A percentile compares a stretch with the other conserved stretches of the same genome.
phyloP scores from a whole-genome alignment of 164 flowering plant genomes.

The Chimonanthus praecox region DNA sequence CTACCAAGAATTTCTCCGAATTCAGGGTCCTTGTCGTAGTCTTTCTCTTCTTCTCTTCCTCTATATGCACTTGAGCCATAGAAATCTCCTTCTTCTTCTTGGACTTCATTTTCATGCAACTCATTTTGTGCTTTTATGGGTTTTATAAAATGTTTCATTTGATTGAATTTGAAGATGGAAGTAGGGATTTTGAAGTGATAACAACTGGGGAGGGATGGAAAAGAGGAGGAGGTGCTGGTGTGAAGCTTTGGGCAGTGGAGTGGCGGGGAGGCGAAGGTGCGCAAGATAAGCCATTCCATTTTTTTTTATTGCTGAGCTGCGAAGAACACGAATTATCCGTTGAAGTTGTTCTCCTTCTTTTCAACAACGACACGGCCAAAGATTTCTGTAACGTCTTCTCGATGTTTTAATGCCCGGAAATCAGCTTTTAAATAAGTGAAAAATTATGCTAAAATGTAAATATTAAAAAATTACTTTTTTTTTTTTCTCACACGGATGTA shows the following conservation, averaged over 20 bases:
- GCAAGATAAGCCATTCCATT: not conserved
- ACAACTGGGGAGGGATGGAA: not conserved
- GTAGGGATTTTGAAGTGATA: not conserved
- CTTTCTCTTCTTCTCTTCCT: constrained; percentile 40
- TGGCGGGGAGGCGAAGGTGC: not conserved
- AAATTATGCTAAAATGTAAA: too few species aligned
- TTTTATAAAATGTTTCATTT: not conserved
- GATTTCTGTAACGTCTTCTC: too few species aligned
- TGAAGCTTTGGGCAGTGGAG: not conserved
- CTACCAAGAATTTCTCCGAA: constrained; percentile 71
- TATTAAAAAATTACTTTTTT: too few species aligned
- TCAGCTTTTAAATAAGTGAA: too few species aligned
- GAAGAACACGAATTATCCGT: too few species aligned
- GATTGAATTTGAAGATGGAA: not conserved
- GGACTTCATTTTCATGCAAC: not conserved
- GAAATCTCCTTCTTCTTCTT: not conserved
- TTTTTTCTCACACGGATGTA: too few species aligned
- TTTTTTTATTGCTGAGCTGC: too few species aligned
- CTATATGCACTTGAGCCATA: not conserved
- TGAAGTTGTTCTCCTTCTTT: too few species aligned
- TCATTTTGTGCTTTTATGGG: not conserved
- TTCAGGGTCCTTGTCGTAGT: constrained; percentile 82
- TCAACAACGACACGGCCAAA: too few species aligned
- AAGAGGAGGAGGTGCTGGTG: not conserved
- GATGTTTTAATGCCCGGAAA: too few species aligned